Evolutionary conservation across 768 basidiomycete species (phyloP), one percentile per base, ranked within the genome.

Genomic region (Hericium rajendrae): DNA sequence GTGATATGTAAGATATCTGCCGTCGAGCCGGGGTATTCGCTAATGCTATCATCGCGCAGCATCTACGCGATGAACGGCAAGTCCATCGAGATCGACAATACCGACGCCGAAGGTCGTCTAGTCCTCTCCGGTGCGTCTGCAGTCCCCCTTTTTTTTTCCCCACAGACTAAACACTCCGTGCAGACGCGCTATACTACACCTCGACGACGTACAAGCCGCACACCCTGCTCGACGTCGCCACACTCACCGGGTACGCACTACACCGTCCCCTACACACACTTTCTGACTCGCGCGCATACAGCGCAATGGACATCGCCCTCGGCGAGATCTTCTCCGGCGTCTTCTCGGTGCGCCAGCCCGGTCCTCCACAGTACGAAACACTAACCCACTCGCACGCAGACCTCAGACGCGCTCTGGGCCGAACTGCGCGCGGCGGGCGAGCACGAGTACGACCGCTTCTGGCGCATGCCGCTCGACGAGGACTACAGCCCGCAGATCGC

Each of bases 41-140:
- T 49, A 10, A 48, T 39, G 9, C 9, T 4, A 8, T 8, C 9
- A 8, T 38, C 15, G 37, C 50, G 2, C 60, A 91, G 88, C 46
- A 64, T 92, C 62, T 88, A 88, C 60, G 86, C 89, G 5, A 91
- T 91, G 86, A 91, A 91, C 62, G 89, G 91, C 39, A 92, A 91
- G 70, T 83, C 86, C 0, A 78, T 93, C 16, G 89, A 93, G 67
- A 79, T 93, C 28, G 89, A 92, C 70, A 91, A 91, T 68, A 93
- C 91, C 0, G 91, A 91, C 66, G 88, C 88, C 6, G 89, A 90
- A 65, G 89, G 88, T 11, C 82, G 89, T 12, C 72, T 92, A 46
- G 74, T 91, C 32, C 80, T 92, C 51, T 79, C 90, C 8, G 85
- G 84, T 85, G 56, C 48, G 76, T 64, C 11, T n/a, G 6, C 38